Percentiles rank a stretch among this genome's conserved stretches.
Evolutionary conservation across 768 basidiomycete species (phyloP).

Genomic region (Psilocybe tampanensis): DNA sequence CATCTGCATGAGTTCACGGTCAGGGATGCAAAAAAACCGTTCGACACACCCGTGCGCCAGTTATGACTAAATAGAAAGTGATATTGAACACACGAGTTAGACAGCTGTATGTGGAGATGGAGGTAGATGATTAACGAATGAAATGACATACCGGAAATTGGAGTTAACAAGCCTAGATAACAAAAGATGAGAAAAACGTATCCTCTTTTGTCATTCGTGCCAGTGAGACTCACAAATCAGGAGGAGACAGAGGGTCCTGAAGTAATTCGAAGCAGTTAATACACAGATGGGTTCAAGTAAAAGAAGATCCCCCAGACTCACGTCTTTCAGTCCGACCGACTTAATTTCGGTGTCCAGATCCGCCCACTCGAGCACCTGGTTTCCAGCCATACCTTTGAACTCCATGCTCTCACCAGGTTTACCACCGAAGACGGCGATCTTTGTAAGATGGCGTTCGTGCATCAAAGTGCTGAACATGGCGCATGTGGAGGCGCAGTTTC

Average conservation of each 20-base stretch:
- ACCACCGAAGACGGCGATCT: conserved; percentile 59
- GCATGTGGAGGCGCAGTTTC: conserved; percentile 61
- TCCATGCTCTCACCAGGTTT: conserved; percentile 52
- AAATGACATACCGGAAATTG: conserved; percentile 40
- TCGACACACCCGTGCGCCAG: conserved; percentile 45
- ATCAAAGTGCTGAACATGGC: conserved; percentile 66
- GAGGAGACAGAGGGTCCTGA: conserved; percentile 44
- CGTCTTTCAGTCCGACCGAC: conserved; percentile 53
- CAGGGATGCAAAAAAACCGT: not conserved
- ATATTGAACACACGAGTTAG: not conserved
- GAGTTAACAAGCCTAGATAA: conserved; percentile 39
- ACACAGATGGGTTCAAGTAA: not conserved
- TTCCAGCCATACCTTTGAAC: conserved; percentile 64
- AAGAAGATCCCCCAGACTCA: conserved; percentile 25
- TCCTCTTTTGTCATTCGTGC: not conserved
- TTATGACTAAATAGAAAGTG: conserved; percentile 44
- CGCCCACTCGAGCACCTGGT: conserved; percentile 63
- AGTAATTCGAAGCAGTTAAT: not conserved
- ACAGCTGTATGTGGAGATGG: too few species aligned
- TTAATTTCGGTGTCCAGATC: conserved; percentile 65
- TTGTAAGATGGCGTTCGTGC: conserved; percentile 55
- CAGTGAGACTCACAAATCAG: conserved; percentile 42
- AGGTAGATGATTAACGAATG: not conserved
- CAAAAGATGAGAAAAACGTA: not conserved
- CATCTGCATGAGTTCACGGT: not conserved